A percentile compares a stretch with the other conserved stretches of the same genome.
These are phyloP conservation scores for Diaporthe citrichinensis DNA, from an alignment of 2,329 filamentous ascomycete genomes.

Conservation along the genomic window DNA sequence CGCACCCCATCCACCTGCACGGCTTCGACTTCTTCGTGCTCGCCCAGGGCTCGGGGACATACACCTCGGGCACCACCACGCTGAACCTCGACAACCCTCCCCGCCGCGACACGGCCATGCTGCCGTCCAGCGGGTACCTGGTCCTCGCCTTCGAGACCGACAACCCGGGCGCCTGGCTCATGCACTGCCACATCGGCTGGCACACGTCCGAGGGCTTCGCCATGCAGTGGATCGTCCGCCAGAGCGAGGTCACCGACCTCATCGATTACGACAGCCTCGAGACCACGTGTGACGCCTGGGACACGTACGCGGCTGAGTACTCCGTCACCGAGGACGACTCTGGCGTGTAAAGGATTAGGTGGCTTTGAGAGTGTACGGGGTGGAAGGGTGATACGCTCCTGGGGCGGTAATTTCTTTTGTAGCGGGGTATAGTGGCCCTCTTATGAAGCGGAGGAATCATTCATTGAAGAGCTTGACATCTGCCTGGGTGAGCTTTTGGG, in stretches of 20 bases:
- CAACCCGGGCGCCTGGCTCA: slow-evolving; percentile 66
- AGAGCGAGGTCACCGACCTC: slow-evolving; percentile 48
- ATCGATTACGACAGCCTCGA: slow-evolving; percentile 46
- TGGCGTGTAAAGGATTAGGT: slow-evolving; percentile 47
- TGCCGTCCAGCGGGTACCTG: slow-evolving; percentile 61
- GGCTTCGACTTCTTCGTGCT: slow-evolving; percentile 60
- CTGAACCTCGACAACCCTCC: slow-evolving; percentile 60
- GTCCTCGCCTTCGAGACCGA: slow-evolving; percentile 65
- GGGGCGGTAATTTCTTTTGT: background rate
- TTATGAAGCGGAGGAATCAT: too few species aligned
- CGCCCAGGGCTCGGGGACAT: slow-evolving; percentile 49
- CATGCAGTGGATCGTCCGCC: slow-evolving; percentile 64
- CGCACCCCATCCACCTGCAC: slow-evolving; percentile 60
- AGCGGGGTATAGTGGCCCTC: background rate
- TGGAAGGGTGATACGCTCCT: background rate
- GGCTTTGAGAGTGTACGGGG: background rate
- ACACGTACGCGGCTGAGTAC: slow-evolving; percentile 46
- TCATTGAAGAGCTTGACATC: background rate
- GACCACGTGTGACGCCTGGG: slow-evolving; percentile 50
- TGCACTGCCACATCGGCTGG: slow-evolving; percentile 64
- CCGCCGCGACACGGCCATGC: slow-evolving; percentile 62
- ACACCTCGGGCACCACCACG: slow-evolving; percentile 47
- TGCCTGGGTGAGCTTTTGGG: background rate
- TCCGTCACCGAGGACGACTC: slow-evolving; percentile 51
- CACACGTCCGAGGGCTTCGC: slow-evolving; percentile 66